Conservation (phyloP, 805 yeast species). For the Blastobotrys terrestris region DNA sequence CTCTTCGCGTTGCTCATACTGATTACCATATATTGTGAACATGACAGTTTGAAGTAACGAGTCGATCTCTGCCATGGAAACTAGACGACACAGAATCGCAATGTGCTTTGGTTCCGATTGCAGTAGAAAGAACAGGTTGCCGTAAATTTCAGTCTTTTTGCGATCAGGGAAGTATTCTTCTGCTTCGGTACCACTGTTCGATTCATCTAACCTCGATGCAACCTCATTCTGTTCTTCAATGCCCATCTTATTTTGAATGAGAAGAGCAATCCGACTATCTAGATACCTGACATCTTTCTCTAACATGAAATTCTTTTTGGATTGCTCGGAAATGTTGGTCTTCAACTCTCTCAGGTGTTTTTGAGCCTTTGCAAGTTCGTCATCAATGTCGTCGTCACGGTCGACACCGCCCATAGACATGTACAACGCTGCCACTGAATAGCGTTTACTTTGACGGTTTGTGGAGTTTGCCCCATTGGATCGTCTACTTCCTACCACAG, state of each 20-base stretch:
- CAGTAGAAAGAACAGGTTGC: slow-evolving; percentile 32
- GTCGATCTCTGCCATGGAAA: slow-evolving; percentile 34
- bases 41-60: slow-evolving; percentile 35
- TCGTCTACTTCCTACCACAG: not conserved
- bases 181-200: slow-evolving; percentile 13
- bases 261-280: slow-evolving; percentile 34
- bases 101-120: slow-evolving; percentile 35
- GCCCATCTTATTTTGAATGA: slow-evolving; percentile 34
- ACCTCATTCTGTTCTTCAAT: slow-evolving; percentile 33
- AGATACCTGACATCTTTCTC: slow-evolving; percentile 35
- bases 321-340: slow-evolving; percentile 30
- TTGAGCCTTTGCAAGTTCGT: slow-evolving; percentile 31
- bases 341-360: slow-evolving; percentile 29
- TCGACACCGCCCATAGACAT: slow-evolving; percentile 32
- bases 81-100: slow-evolving; percentile 29
- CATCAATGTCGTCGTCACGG: slow-evolving; percentile 30
- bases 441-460: slow-evolving; percentile 29
- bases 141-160: slow-evolving; percentile 28
- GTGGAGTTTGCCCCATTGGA: slow-evolving; percentile 9
- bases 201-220: slow-evolving; percentile 26
- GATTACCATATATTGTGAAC: slow-evolving; percentile 38
- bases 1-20: slow-evolving; percentile 37
- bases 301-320: slow-evolving; percentile 32
- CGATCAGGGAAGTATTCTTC: slow-evolving; percentile 27
- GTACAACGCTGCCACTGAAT: slow-evolving; percentile 32